These are phyloP conservation scores for Ambrosia hybrid DNA, from an alignment of 140 eudicot species.

Conservation along the genomic window DNA sequence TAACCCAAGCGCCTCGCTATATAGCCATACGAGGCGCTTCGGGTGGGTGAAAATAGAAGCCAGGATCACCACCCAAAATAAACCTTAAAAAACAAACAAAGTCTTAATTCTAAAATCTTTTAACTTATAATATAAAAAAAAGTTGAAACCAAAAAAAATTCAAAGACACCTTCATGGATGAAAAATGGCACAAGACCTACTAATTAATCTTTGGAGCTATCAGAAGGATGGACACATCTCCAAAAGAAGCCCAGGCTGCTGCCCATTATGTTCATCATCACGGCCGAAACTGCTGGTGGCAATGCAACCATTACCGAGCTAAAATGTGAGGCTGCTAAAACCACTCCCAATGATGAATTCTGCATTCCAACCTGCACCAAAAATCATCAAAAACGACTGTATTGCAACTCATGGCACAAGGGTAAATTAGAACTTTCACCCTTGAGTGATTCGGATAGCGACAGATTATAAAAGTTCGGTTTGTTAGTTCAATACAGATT, in stretches of 20 bases:
- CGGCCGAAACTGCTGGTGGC: slow-evolving; percentile 83
- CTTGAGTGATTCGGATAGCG: not conserved
- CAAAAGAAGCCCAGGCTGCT: slow-evolving; percentile 79
- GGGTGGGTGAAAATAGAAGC: too few species aligned
- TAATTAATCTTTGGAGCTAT: slow-evolving; percentile 13
- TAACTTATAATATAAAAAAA: not conserved
- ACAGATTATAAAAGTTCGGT: too few species aligned
- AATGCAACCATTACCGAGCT: slow-evolving; percentile 71
- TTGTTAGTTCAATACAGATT: not conserved
- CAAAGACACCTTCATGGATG: not conserved
- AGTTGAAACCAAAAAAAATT: too few species aligned
- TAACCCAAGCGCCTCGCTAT: too few species aligned
- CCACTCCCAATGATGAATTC: slow-evolving; percentile 88
- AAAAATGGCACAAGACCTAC: not conserved
- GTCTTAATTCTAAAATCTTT: too few species aligned
- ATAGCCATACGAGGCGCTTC: too few species aligned
- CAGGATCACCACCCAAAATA: too few species aligned
- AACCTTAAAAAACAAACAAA: too few species aligned
- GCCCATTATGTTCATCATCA: slow-evolving; percentile 89
- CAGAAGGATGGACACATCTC: slow-evolving; percentile 70
- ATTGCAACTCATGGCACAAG: slow-evolving; percentile 11
- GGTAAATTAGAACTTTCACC: slow-evolving; percentile 19
- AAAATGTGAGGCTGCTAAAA: slow-evolving; percentile 82
- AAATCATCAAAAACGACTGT: not conserved
- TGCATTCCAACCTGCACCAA: slow-evolving; percentile 88